phyloP scores from a whole-genome alignment of 495 filamentous ascomycete genomes.

The Xylaria acuta region DNA sequence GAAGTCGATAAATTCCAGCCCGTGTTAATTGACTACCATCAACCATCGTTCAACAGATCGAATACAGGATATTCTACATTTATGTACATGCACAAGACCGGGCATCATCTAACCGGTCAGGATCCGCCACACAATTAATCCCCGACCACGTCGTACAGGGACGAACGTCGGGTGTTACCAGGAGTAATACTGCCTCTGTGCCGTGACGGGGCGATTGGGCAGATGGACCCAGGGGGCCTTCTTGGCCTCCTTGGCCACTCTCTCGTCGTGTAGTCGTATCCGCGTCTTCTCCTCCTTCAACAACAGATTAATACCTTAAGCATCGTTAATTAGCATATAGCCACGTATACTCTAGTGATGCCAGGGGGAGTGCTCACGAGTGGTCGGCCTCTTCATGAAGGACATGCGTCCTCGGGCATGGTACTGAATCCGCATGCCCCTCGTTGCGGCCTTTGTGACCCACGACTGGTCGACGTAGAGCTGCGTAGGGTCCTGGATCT shows the following conservation, averaged over 20 bases:
- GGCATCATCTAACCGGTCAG: neutral
- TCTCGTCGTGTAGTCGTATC: conserved; percentile 77
- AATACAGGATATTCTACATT: conserved; percentile 24
- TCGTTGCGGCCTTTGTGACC: conserved; percentile 75
- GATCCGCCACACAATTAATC: neutral
- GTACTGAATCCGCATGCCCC: conserved; percentile 61
- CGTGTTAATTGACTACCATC: neutral
- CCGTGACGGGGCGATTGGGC: conserved; percentile 76
- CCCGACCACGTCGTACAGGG: neutral
- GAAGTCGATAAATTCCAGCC: neutral
- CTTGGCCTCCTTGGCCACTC: conserved; percentile 71
- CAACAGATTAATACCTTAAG: conserved; percentile 72
- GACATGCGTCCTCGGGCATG: conserved; percentile 73
- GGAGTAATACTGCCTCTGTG: conserved; percentile 85
- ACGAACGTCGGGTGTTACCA: conserved; percentile 63
- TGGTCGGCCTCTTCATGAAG: conserved; percentile 67
- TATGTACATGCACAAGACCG: conserved; percentile 22
- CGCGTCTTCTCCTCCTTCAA: conserved; percentile 93
- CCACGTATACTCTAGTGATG: conserved; percentile 4
- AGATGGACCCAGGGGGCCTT: conserved; percentile 83
- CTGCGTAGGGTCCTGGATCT: conserved; percentile 69
- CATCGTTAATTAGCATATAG: neutral
- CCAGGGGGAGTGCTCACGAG: conserved; percentile 61
- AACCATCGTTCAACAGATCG: neutral
- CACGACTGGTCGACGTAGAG: conserved; percentile 92